phyloP scores from a whole-genome alignment of 768 basidiomycete species.

The Lentinula edodes region DNA sequence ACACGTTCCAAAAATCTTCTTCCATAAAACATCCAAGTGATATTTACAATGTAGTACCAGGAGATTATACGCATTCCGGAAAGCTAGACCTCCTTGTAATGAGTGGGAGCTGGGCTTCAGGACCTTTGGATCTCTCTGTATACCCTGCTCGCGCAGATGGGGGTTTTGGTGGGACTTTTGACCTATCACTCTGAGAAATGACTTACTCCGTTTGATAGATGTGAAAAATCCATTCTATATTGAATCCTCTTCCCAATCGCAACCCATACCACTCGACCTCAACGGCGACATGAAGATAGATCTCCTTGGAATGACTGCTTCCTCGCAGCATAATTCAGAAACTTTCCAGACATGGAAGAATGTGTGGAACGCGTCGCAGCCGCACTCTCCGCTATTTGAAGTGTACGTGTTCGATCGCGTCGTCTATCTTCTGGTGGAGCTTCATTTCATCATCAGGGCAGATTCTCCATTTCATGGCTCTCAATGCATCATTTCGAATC shows the following conservation, averaged over 20 bases:
- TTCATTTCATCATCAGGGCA: conserved; percentile 28
- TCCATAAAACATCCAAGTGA: conserved; percentile 49
- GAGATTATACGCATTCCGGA: conserved; percentile 92
- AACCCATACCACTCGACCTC: conserved; percentile 84
- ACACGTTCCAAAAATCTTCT: conserved; percentile 44
- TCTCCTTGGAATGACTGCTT: conserved; percentile 62
- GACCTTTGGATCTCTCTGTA: conserved; percentile 59
- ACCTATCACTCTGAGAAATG: neutral
- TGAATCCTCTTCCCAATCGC: conserved; percentile 61
- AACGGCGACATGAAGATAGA: conserved; percentile 89
- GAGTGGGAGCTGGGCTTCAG: conserved; percentile 47
- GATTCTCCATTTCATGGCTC: conserved; percentile 55
- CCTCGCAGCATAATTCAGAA: conserved; percentile 26
- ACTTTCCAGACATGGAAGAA: conserved; percentile 75
- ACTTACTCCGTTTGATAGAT: conserved; percentile 23
- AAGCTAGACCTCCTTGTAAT: conserved; percentile 88
- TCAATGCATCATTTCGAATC: conserved; percentile 75
- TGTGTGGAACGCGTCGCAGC: conserved; percentile 58
- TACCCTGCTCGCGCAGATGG: conserved; percentile 60
- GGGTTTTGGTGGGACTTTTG: conserved; percentile 54
- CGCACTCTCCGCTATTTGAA: conserved; percentile 51
- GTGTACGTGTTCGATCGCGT: conserved; percentile 41
- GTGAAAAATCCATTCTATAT: conserved; percentile 39
- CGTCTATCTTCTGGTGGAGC: neutral
- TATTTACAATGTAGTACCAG: conserved; percentile 82